Evolutionary conservation across 106 monocot genomes (phyloP).

Genomic region (Posidonia australis): DNA sequence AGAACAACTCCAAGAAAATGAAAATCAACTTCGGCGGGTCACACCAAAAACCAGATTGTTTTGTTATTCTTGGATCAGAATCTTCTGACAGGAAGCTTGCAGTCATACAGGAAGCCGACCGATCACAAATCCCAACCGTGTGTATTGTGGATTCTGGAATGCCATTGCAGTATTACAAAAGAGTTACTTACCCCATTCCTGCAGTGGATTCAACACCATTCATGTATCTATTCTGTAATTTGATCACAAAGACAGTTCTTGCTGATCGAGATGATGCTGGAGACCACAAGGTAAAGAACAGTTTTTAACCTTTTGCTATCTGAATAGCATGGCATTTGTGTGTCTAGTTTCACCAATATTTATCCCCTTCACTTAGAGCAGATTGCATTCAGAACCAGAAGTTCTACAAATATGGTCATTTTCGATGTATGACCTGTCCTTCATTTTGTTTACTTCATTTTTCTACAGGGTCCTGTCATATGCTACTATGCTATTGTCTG

Average conservation of each 20-base stretch:
- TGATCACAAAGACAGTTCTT: conserved; percentile 11
- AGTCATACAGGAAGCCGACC: conserved; percentile 6
- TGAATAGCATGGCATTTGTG: no score
- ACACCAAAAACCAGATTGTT: conserved; percentile 13
- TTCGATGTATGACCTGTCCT: no score
- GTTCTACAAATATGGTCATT: no score
- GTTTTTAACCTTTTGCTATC: background rate
- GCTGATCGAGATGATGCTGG: conserved; percentile 1
- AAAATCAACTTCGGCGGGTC: conserved; percentile 4
- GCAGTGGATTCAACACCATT: conserved; percentile 5
- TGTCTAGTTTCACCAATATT: no score
- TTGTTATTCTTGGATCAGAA: conserved; percentile 6
- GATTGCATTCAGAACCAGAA: no score
- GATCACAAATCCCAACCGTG: conserved; percentile 6
- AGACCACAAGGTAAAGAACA: background rate
- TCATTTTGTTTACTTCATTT: no score
- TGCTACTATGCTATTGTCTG: no score
- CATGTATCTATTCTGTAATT: conserved; percentile 10
- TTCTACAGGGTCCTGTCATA: no score
- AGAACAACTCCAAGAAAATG: conserved; percentile 6
- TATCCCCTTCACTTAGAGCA: no score
- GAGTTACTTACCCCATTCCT: conserved; percentile 10
- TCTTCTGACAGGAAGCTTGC: conserved; percentile 10
- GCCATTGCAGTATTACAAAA: conserved; percentile 8
- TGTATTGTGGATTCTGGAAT: conserved; percentile 7